A percentile compares a stretch with the other conserved stretches of the same genome.
phyloP scores from a whole-genome alignment of 2,329 filamentous ascomycete genomes.

The Clathrospora elynae region DNA sequence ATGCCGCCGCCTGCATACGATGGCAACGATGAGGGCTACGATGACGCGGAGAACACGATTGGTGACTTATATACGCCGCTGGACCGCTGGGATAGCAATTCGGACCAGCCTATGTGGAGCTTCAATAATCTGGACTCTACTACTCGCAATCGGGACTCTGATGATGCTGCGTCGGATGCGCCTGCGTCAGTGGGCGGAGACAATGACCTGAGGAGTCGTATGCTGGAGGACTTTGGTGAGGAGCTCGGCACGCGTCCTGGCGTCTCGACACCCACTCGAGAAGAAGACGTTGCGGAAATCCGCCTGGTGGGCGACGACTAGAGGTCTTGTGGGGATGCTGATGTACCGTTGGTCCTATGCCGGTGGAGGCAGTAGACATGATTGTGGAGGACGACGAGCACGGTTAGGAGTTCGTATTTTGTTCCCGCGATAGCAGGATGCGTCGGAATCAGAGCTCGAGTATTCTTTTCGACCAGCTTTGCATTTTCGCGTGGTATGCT shows the following conservation, averaged over 20 bases:
- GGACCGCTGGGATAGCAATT: slow-evolving; percentile 11
- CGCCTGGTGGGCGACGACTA: slow-evolving; percentile 11
- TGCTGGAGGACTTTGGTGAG: slow-evolving; percentile 44
- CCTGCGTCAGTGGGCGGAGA: slow-evolving; percentile 26
- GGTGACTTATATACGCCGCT: slow-evolving; percentile 15
- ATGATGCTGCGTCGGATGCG: slow-evolving; percentile 21
- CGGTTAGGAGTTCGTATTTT: too few species aligned
- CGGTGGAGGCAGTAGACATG: too few species aligned
- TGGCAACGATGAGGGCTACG: slow-evolving; percentile 27
- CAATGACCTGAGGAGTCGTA: slow-evolving; percentile 23
- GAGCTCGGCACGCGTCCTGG: slow-evolving; percentile 23
- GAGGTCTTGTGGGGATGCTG: background rate
- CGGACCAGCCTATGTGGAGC: slow-evolving; percentile 29
- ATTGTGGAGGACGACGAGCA: too few species aligned
- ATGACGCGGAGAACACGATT: slow-evolving; percentile 5
- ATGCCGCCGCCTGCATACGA: slow-evolving; percentile 30
- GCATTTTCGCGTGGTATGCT: too few species aligned
- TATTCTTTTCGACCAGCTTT: too few species aligned
- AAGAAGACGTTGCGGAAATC: slow-evolving; percentile 34
- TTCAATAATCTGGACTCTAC: slow-evolving; percentile 19
- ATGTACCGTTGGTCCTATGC: too few species aligned
- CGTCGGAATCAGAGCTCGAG: too few species aligned
- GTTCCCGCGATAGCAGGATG: too few species aligned
- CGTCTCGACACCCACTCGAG: slow-evolving; percentile 29
- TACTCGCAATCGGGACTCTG: slow-evolving; percentile 10